phyloP scores from a whole-genome alignment of 2,329 filamentous ascomycete genomes.

The Monascus ruber region DNA sequence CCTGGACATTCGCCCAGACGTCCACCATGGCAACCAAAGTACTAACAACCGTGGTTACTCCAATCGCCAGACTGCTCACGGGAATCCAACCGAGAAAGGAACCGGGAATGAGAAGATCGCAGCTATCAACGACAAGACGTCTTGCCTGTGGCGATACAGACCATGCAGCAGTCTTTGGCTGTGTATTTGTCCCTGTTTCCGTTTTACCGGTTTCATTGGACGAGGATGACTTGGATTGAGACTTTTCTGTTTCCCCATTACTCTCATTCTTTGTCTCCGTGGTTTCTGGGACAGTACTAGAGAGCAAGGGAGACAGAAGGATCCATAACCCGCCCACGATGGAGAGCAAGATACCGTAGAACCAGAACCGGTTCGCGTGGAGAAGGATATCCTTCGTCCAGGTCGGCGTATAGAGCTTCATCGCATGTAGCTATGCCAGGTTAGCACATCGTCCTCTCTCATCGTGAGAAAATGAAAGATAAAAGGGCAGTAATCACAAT shows the following conservation, averaged over 20 bases:
- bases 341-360: conserved; percentile 48
- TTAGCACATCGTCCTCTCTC: conserved; percentile 13
- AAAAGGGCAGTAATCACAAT: conserved; percentile 38
- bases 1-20: conserved; percentile 40
- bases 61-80: conserved; percentile 42
- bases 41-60: conserved; percentile 48
- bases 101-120: conserved; percentile 54
- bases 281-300: conserved; percentile 14
- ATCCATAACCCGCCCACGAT: conserved; percentile 24
- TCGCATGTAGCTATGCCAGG: conserved; percentile 32
- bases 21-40: conserved; percentile 50
- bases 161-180: no score
- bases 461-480: conserved; percentile 10
- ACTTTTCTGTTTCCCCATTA: conserved; percentile 11
- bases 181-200: background rate
- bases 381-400: conserved; percentile 39
- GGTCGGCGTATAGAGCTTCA: conserved; percentile 36
- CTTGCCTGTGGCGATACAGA: conserved; percentile 18
- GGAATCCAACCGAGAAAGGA: conserved; percentile 50
- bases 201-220: background rate
- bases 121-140: conserved; percentile 43
- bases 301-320: conserved; percentile 6
- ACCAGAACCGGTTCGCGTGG: conserved; percentile 61
- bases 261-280: conserved; percentile 2
- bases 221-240: conserved; percentile 14